Conservation (phyloP, 148 eudicot genomes). For the Chenopodium berlandieri region DNA sequence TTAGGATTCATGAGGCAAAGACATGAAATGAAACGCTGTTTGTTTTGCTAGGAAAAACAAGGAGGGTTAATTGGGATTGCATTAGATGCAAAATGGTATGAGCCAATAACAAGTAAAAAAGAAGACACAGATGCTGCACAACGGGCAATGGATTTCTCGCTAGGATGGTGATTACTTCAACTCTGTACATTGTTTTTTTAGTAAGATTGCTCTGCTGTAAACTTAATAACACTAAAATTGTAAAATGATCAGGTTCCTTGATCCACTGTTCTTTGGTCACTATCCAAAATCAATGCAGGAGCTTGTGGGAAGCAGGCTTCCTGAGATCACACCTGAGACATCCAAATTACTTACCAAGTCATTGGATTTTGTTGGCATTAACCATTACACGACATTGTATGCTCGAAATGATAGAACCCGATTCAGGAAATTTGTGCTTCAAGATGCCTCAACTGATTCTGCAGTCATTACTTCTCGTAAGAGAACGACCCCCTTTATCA, state of each 20-base stretch:
- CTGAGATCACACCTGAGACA: conserved; percentile 48
- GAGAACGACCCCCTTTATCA: conserved; percentile 9
- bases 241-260: conserved; percentile 74
- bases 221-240: conserved; percentile 19
- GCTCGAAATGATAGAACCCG: conserved; percentile 75
- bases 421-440: conserved; percentile 58
- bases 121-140: conserved; percentile 80
- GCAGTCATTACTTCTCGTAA: conserved; percentile 79
- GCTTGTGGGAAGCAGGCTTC: conserved; percentile 67
- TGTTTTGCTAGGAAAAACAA: conserved; percentile 51
- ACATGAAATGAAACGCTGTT: background rate
- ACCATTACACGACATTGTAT: conserved; percentile 87
- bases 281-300: conserved; percentile 85
- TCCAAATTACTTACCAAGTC: conserved; percentile 50
- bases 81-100: conserved; percentile 88
- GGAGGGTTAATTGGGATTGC: conserved; percentile 77
- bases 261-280: conserved; percentile 76
- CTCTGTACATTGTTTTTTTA: background rate
- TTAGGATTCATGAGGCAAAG: background rate
- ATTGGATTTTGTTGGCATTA: conserved; percentile 80
- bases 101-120: conserved; percentile 59
- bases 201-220: background rate
- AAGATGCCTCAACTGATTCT: conserved; percentile 71
- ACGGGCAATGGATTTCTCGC: conserved; percentile 77
- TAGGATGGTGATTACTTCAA: conserved; percentile 66